Evolutionary conservation across 768 basidiomycete genomes (phyloP), one percentile per base, ranked within the genome.

Genomic region (Boletus subparvulus): DNA sequence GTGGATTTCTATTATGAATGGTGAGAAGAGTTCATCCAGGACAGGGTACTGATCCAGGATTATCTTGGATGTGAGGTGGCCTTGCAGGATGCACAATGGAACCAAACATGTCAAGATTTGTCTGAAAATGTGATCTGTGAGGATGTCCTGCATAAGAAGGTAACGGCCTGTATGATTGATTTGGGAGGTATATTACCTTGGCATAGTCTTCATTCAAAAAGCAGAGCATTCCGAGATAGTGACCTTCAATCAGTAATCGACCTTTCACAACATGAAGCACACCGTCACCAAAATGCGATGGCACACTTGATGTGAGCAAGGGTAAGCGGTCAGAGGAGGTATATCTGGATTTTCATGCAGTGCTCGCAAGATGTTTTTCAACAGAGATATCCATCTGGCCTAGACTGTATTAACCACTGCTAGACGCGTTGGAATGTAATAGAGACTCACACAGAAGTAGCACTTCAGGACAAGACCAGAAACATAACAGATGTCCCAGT

Each of bases 181-280:
- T 30, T 11, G 50, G 44, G 13, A 51, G n/a, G 13, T 46, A 37
- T 60, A 69, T 35, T 47, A 88, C 92, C 76, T 93, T 93, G 39
- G 76, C 78, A 66, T 92, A 95, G 47, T 96, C 90, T 69, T 98
- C 97, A 65, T 92, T 92, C 58, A 98, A 73, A 74, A 98, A 98
- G 67, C 85, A 88, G 58, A 98, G 79, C 86, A 98, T 92, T 60
- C 96, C 97, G 47, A 97, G 74, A 69, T 98, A 98, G 77, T 95
- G 48, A 97, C 93, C 90, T 94, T 75, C 57, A 57, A 61, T 56
- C 55, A 47, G 42, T 67, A 46, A 68, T 65, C 21, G 37, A 48
- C 33, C 43, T 62, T 52, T 52, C 54, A 57, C 42, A 54, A 60
- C 28, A 52, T 28, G 47, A 35, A 30, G 14, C 12, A 35, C 28